Conservation (phyloP, 2,329 filamentous ascomycete genomes). For the Fusarium scirpi region DNA sequence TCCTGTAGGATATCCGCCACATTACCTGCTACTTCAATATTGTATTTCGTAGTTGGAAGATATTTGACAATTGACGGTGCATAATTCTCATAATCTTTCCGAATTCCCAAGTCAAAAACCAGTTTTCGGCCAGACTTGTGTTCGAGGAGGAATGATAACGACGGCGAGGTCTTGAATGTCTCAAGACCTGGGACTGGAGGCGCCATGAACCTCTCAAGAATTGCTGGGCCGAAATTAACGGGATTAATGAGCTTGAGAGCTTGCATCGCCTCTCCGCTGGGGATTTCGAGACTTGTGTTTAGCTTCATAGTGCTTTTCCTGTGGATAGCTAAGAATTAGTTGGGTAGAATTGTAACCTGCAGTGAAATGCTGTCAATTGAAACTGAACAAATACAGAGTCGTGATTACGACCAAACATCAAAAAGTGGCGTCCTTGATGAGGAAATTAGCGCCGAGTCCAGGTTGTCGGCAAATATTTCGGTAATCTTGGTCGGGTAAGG, state of each 20-base stretch:
- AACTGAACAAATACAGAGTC: neutral
- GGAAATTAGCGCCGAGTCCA: constrained; percentile 7
- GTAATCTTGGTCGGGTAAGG: constrained; percentile 19
- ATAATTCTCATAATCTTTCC: constrained; percentile 48
- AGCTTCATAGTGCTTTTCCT: neutral
- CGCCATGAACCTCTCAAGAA: constrained; percentile 55
- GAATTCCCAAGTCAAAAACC: constrained; percentile 49
- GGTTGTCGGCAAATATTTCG: constrained; percentile 16
- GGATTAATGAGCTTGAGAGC: constrained; percentile 54
- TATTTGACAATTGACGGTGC: constrained; percentile 44
- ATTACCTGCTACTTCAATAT: constrained; percentile 44
- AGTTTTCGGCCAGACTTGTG: constrained; percentile 47
- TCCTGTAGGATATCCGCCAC: constrained; percentile 40
- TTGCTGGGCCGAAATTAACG: constrained; percentile 55
- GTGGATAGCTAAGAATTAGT: neutral
- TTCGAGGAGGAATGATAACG: constrained; percentile 49
- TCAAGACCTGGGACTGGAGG: constrained; percentile 53
- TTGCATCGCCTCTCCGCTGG: constrained; percentile 13
- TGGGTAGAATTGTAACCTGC: neutral
- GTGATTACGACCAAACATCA: neutral
- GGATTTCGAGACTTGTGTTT: constrained; percentile 13
- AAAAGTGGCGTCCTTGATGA: neutral
- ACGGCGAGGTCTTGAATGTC: constrained; percentile 47
- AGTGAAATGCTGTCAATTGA: neutral
- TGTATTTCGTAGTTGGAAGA: constrained; percentile 46